Conservation (phyloP, 371 early-diverging fungal genomes). For the Mucor irregularis region DNA sequence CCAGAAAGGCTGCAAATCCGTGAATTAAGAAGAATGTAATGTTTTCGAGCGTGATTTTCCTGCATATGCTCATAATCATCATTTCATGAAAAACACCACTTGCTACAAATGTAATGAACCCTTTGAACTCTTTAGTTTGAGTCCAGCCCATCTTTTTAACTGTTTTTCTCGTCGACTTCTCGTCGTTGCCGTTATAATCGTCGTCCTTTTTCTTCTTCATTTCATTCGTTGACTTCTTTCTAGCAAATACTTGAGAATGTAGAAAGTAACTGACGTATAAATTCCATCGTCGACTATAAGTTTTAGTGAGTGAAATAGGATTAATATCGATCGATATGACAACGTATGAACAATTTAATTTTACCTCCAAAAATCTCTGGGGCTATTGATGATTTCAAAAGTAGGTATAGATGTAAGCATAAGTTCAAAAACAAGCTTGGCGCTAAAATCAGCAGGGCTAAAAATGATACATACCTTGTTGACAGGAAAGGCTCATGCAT, state of each 20-base stretch:
- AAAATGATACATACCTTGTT: neutral
- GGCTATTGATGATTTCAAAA: too few relatives aligned
- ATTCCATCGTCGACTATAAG: conserved; percentile 1
- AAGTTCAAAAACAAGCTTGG: neutral
- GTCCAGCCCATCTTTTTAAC: neutral
- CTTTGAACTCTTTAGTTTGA: conserved; percentile 7
- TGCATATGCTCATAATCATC: conserved; percentile 21
- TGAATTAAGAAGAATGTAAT: conserved; percentile 28
- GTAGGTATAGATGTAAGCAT: too few relatives aligned
- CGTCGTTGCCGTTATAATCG: too few relatives aligned
- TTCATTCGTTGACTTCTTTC: neutral
- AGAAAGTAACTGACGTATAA: neutral
- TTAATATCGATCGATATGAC: neutral
- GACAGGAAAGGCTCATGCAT: neutral
- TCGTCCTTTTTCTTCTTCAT: neutral
- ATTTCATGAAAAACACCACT: conserved; percentile 24
- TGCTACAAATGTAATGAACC: neutral
- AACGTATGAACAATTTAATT: neutral
- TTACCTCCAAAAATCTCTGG: neutral
- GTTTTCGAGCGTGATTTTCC: conserved; percentile 29
- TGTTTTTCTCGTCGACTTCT: too few relatives aligned
- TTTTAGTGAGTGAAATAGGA: neutral
- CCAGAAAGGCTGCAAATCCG: conserved; percentile 16
- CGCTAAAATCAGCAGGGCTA: neutral
- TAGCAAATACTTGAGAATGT: neutral